Evolutionary conservation across 2,329 filamentous ascomycete genomes (phyloP).

Genomic region (Xylaria arbuscula): DNA sequence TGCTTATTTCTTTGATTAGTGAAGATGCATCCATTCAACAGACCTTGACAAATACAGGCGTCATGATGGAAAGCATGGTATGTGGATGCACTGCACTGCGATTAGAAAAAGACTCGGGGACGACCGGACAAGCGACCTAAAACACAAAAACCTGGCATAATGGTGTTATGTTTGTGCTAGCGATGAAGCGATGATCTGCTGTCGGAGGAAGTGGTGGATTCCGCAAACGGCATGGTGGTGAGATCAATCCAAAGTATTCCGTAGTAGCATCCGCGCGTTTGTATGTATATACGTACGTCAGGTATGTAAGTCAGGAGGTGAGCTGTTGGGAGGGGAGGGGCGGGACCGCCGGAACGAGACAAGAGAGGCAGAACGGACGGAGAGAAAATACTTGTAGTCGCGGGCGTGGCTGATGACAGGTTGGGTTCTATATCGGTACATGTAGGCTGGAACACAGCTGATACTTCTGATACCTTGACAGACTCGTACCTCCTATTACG

Average conservation of each 20-base stretch:
- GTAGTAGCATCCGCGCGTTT: conserved; percentile 34
- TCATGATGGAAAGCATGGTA: too few relatives aligned
- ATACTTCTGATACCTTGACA: conserved; percentile 6
- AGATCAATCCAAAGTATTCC: conserved; percentile 21
- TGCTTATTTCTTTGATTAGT: neutral
- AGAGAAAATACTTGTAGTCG: neutral
- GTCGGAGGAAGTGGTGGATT: conserved; percentile 17
- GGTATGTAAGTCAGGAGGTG: neutral
- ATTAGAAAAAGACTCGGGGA: neutral
- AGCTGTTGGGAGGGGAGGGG: conserved; percentile 23
- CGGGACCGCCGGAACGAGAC: conserved; percentile 22
- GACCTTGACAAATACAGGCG: too few relatives aligned
- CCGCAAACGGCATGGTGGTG: conserved; percentile 40
- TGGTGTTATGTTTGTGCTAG: conserved; percentile 7
- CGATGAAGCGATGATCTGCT: conserved; percentile 16
- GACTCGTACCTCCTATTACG: neutral
- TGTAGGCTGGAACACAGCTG: conserved; percentile 28
- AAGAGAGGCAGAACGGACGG: conserved; percentile 2
- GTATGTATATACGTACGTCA: conserved; percentile 4
- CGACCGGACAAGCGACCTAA: neutral
- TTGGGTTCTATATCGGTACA: conserved; percentile 12
- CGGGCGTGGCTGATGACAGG: conserved; percentile 19
- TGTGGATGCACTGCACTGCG: neutral
- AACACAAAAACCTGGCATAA: conserved; percentile 4
- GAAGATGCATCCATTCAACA: too few relatives aligned